These are phyloP conservation scores for Skeletonema potamos DNA, from an alignment of 108 stramenopile species.

Conservation along the genomic window DNA sequence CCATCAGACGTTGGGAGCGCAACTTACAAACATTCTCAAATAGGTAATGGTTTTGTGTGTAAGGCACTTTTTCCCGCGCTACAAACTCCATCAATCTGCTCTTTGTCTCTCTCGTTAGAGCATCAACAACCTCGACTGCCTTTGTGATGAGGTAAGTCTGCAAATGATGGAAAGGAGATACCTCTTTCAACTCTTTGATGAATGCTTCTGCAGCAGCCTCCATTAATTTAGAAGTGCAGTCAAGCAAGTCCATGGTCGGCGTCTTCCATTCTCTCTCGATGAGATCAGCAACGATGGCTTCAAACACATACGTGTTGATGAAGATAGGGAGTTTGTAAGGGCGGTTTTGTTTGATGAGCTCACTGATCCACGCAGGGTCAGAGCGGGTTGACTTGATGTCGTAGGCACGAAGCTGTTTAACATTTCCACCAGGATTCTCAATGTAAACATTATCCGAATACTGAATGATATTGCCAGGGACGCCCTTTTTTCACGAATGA, in stretches of 20 bases:
- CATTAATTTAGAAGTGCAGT: slow-evolving; percentile 30
- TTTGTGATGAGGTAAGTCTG: slow-evolving; percentile 16
- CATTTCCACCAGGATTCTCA: slow-evolving; percentile 38
- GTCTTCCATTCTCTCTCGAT: slow-evolving; percentile 66
- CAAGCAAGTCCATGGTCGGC: slow-evolving; percentile 35
- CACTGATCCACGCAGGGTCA: slow-evolving; percentile 61
- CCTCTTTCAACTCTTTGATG: slow-evolving; percentile 30
- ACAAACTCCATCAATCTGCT: slow-evolving; percentile 53
- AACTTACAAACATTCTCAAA: slow-evolving; percentile 54
- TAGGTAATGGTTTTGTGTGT: slow-evolving; percentile 67
- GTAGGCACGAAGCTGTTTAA: slow-evolving; percentile 52
- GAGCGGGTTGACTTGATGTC: slow-evolving; percentile 36
- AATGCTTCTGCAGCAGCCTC: slow-evolving; percentile 24
- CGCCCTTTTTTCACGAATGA: background rate
- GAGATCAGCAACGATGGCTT: slow-evolving; percentile 60
- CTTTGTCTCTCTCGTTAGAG: slow-evolving; percentile 26
- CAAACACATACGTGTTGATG: slow-evolving; percentile 67
- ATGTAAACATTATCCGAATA: slow-evolving; percentile 47
- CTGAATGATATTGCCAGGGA: slow-evolving; percentile 11
- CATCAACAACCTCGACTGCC: slow-evolving; percentile 26
- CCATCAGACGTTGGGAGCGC: slow-evolving; percentile 46
- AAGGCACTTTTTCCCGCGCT: slow-evolving; percentile 55
- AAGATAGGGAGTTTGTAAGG: slow-evolving; percentile 73
- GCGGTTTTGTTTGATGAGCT: slow-evolving; percentile 53
- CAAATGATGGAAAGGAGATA: slow-evolving; percentile 25